phyloP scores from a whole-genome alignment of 179 eudicot species.

The Spinacia oleracea region DNA sequence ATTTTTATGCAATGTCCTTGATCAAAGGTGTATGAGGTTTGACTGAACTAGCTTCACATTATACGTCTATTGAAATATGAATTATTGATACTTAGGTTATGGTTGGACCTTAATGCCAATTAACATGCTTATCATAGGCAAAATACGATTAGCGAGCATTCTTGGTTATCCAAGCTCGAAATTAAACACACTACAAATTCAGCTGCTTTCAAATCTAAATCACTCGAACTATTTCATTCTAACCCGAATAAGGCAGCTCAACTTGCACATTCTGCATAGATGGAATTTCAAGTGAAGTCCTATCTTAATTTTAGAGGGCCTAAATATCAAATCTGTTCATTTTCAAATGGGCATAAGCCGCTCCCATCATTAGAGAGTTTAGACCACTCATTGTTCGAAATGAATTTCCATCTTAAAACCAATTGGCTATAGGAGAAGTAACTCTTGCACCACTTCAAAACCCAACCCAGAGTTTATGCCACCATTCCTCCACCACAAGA shows the following conservation, averaged over 20 bases:
- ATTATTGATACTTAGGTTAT: not conserved
- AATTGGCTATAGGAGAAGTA: too few species aligned
- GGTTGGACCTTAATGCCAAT: not conserved
- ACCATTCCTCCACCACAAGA: not conserved
- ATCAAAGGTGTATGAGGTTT: not conserved
- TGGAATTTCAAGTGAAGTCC: too few species aligned
- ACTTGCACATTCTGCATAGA: too few species aligned
- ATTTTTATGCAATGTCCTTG: not conserved
- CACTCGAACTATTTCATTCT: not conserved
- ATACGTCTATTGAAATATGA: not conserved
- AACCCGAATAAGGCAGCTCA: not conserved
- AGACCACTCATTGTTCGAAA: too few species aligned
- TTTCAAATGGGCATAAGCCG: too few species aligned
- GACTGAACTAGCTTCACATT: not conserved
- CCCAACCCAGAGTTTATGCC: not conserved
- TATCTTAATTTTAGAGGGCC: too few species aligned
- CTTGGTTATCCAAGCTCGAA: not conserved
- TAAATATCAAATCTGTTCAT: too few species aligned
- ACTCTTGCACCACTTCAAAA: too few species aligned
- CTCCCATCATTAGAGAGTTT: too few species aligned
- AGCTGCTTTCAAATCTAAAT: conserved; percentile 5
- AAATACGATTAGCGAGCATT: not conserved
- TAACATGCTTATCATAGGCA: not conserved
- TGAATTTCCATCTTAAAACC: too few species aligned
- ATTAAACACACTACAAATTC: not conserved